Base-by-base conservation (phyloP, 345 rosid species). In the Populus euphratica region DNA sequence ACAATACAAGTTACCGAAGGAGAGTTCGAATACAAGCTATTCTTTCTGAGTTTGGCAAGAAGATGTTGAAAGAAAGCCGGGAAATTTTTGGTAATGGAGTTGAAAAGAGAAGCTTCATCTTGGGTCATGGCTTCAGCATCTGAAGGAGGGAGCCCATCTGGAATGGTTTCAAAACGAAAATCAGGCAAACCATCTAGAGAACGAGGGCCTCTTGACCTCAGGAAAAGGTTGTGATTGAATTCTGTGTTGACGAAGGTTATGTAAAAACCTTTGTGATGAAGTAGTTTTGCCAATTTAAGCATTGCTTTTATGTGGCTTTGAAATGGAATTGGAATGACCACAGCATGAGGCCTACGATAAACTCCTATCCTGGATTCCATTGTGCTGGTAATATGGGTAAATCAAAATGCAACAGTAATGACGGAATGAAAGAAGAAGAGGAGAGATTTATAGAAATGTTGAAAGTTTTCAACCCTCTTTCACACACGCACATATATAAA, bases 1-100 rank as follows among this genome's bases (percentile, higher is more conserved):
- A 77, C 61, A 39, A 77, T 69, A 44, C 75, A 77, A 44, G 50
- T 77, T 9, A 77, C 80, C 0, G 80, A 47, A 12, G 80, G 80
- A 29, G 31, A 61, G 21, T 65, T 56, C 2, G 66, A 52, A 8
- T 50, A 73, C 9, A 2, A 14, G 11, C 47, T 21, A 14, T 23
- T 12, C 12, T 56, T 20, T 36, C 56, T 56, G 35, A 73, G 67
- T 35, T 59, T 73, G 38, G 67, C 21, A 14, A 73, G 29, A 14
- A 73, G 56, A 20, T 27, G 20, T 5, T 13, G 29, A 43, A 70
- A 70, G 6, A 33, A 54, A 41, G 23, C 59, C 6, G 16, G 27
- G 73, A n/a, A 21, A 29, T 14, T 47, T 17, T 23, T 18, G 21
- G 21, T 1, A 1, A 25, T 39, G 29, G 73, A 27, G 0, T 44